Percentiles rank a stretch among this genome's conserved stretches.
phyloP scores from a whole-genome alignment of 345 rosid species.

The Angophora floribunda region DNA sequence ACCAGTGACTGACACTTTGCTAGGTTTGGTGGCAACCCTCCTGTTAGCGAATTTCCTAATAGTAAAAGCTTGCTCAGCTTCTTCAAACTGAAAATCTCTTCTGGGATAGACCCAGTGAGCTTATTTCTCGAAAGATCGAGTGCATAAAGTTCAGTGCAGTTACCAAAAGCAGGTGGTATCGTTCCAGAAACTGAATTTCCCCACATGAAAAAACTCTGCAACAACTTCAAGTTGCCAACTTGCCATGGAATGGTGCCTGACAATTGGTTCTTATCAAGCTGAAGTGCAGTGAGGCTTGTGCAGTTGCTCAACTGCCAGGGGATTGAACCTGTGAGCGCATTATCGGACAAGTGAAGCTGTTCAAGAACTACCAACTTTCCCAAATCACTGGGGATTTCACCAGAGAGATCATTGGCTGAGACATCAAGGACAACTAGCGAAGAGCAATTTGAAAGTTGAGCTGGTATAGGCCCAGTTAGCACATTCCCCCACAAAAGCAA shows the following conservation, averaged over 20 bases:
- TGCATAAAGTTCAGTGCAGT: slow-evolving; percentile 66
- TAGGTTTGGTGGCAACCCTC: slow-evolving; percentile 49
- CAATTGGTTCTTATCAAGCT: slow-evolving; percentile 85
- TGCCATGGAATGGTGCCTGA: slow-evolving; percentile 74
- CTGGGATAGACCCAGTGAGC: slow-evolving; percentile 80
- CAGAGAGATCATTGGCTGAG: slow-evolving; percentile 74
- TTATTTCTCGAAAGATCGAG: slow-evolving; percentile 89
- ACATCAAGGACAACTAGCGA: slow-evolving; percentile 87
- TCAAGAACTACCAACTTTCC: slow-evolving; percentile 71
- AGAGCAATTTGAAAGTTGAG: slow-evolving; percentile 82
- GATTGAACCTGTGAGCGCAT: slow-evolving; percentile 52
- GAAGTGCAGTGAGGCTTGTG: slow-evolving; percentile 73
- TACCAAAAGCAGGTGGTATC: slow-evolving; percentile 75
- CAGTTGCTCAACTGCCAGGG: slow-evolving; percentile 85
- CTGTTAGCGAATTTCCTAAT: slow-evolving; percentile 80
- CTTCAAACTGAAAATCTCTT: slow-evolving; percentile 70
- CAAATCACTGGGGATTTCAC: slow-evolving; percentile 70
- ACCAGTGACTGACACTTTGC: slow-evolving; percentile 74
- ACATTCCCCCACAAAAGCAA: slow-evolving; percentile 88
- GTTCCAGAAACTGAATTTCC: slow-evolving; percentile 81
- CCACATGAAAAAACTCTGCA: slow-evolving; percentile 93
- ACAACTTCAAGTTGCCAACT: slow-evolving; percentile 55
- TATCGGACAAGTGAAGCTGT: slow-evolving; percentile 96
- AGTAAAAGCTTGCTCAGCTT: slow-evolving; percentile 92
- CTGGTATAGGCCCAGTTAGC: slow-evolving; percentile 66